Percentiles rank a stretch among this genome's conserved stretches.
Conservation (phyloP, 2,329 filamentous ascomycete genomes). For the Fusarium tricinctum region DNA sequence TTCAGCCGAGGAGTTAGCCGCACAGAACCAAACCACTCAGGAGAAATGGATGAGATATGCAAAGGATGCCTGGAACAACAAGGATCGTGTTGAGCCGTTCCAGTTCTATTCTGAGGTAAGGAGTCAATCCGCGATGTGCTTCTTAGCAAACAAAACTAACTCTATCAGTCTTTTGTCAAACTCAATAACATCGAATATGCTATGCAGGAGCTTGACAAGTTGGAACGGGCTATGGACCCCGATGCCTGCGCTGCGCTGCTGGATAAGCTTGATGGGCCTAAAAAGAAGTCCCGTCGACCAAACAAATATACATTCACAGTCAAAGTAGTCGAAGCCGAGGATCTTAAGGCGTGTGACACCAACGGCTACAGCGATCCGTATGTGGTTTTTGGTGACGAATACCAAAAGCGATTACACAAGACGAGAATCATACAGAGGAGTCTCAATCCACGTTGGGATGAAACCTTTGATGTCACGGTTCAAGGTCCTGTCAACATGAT, state of each 20-base stretch:
- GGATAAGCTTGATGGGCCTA: slow-evolving; percentile 78
- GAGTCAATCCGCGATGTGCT: background rate
- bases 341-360: slow-evolving; percentile 97
- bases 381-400: slow-evolving; percentile 96
- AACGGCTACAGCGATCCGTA: slow-evolving; percentile 96
- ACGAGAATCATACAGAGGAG: slow-evolving; percentile 92
- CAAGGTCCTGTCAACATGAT: slow-evolving; percentile 93
- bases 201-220: slow-evolving; percentile 89
- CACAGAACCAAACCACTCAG: slow-evolving; percentile 82
- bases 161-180: slow-evolving; percentile 87
- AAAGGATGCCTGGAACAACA: slow-evolving; percentile 91
- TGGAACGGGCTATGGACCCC: slow-evolving; percentile 91
- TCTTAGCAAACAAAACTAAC: slow-evolving; percentile 49
- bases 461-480: slow-evolving; percentile 95
- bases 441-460: slow-evolving; percentile 96
- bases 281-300: slow-evolving; percentile 73
- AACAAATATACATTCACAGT: slow-evolving; percentile 98
- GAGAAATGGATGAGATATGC: slow-evolving; percentile 95
- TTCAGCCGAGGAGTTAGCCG: slow-evolving; percentile 87
- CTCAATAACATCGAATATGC: slow-evolving; percentile 98
- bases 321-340: slow-evolving; percentile 98
- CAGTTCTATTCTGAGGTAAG: slow-evolving; percentile 93
- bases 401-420: slow-evolving; percentile 95
- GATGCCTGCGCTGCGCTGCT: slow-evolving; percentile 90
- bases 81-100: slow-evolving; percentile 95